Evolutionary conservation across 2,329 filamentous ascomycete genomes (phyloP).

Genomic region (Hymenoscyphus occultus): DNA sequence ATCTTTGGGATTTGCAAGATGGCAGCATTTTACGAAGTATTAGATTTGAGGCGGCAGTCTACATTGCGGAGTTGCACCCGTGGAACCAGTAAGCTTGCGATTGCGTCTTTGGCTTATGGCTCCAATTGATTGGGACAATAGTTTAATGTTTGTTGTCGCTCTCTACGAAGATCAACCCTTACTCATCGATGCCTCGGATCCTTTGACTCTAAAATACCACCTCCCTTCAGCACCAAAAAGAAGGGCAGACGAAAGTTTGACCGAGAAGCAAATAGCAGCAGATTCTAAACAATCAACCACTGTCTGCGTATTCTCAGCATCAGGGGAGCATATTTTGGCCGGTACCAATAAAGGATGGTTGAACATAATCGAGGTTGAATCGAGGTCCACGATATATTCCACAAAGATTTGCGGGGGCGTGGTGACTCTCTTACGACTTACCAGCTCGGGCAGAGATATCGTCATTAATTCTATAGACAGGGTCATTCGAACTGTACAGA

Average conservation of each 20-base stretch:
- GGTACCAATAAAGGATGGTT: conserved; percentile 95
- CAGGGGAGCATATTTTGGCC: conserved; percentile 83
- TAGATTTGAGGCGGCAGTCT: conserved; percentile 88
- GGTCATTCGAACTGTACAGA: conserved; percentile 86
- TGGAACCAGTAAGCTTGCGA: conserved; percentile 69
- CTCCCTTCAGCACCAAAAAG: conserved; percentile 82
- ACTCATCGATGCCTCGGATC: conserved; percentile 74
- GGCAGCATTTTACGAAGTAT: conserved; percentile 73
- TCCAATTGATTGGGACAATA: conserved; percentile 38
- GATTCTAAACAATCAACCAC: conserved; percentile 96
- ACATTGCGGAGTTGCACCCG: conserved; percentile 93
- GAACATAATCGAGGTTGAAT: conserved; percentile 86
- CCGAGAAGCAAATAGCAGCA: conserved; percentile 83
- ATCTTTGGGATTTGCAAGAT: conserved; percentile 85
- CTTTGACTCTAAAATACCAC: conserved; percentile 69
- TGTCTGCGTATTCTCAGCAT: conserved; percentile 80
- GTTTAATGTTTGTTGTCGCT: conserved; percentile 81
- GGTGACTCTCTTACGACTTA: conserved; percentile 82
- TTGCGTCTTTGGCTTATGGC: not conserved
- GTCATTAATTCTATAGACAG: conserved; percentile 93
- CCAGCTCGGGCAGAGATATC: conserved; percentile 78
- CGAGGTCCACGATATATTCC: conserved; percentile 81
- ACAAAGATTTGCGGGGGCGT: conserved; percentile 84
- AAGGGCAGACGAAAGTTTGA: conserved; percentile 64
- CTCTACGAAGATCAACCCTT: conserved; percentile 91